A percentile compares a stretch with the other conserved stretches of the same genome.
Conservation (phyloP, 2,329 filamentous ascomycete genomes). For the Cercospora sesami region DNA sequence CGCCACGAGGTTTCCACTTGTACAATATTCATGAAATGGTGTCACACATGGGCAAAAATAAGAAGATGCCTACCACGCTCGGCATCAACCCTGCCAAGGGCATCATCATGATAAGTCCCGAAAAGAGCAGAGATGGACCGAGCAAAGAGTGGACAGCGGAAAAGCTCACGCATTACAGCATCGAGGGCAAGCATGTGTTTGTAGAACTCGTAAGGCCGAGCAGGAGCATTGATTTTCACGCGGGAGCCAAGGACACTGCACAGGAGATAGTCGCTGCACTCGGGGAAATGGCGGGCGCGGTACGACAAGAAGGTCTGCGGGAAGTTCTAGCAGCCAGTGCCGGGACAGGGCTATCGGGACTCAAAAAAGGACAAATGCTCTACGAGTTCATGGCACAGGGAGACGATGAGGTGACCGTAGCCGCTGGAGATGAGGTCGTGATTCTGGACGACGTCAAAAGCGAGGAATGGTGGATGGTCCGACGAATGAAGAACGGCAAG, state of each 20-base stretch:
- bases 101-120: constrained; percentile 85
- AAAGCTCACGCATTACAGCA: constrained; percentile 94
- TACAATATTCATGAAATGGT: constrained; percentile 99
- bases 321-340: constrained; percentile 83
- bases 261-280: constrained; percentile 86
- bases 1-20: constrained; percentile 82
- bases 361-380: constrained; percentile 81
- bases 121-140: constrained; percentile 77
- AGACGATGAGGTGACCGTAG: constrained; percentile 93
- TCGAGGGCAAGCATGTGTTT: constrained; percentile 97
- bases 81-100: constrained; percentile 91
- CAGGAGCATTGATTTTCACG: constrained; percentile 95
- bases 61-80: constrained; percentile 96
- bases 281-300: constrained; percentile 83
- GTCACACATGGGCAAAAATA: constrained; percentile 92
- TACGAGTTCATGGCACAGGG: constrained; percentile 98
- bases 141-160: constrained; percentile 93
- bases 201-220: constrained; percentile 88
- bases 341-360: constrained; percentile 56
- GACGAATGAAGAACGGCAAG: constrained; percentile 83
- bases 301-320: constrained; percentile 75
- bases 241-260: constrained; percentile 93
- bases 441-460: constrained; percentile 87
- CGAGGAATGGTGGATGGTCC: constrained; percentile 98
- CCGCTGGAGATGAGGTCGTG: constrained; percentile 84